Evolutionary conservation across 768 basidiomycete species (phyloP).

Genomic region (Phanerochaete sordida): DNA sequence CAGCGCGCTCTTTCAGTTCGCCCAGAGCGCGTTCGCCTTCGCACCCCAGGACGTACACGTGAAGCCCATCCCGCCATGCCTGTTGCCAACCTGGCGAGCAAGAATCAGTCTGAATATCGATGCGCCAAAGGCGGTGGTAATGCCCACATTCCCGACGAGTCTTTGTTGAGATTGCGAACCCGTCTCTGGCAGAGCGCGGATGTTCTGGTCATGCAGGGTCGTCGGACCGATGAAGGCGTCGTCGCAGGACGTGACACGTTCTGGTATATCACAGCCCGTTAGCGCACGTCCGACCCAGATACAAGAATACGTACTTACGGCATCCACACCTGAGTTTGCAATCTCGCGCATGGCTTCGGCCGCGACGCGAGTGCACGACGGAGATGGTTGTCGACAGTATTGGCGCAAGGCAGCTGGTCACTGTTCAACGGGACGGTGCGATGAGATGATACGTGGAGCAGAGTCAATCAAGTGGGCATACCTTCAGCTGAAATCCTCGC

Average conservation of each 20-base stretch:
- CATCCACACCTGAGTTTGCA: slow-evolving; percentile 30
- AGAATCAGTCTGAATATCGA: no score
- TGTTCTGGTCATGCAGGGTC: slow-evolving; percentile 11
- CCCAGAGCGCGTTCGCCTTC: slow-evolving; percentile 78
- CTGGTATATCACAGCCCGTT: slow-evolving; percentile 34
- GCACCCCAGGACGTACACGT: slow-evolving; percentile 70
- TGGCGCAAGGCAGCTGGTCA: slow-evolving; percentile 80
- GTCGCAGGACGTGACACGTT: slow-evolving; percentile 88
- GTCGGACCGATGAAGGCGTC: slow-evolving; percentile 15
- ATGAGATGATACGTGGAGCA: no score
- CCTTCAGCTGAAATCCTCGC: slow-evolving; percentile 90
- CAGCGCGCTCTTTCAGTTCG: slow-evolving; percentile 81
- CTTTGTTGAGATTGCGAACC: slow-evolving; percentile 89
- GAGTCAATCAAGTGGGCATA: slow-evolving; percentile 18
- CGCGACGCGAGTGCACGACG: slow-evolving; percentile 79
- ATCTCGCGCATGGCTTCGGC: slow-evolving; percentile 82
- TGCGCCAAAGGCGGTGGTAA: no score
- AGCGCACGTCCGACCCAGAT: slow-evolving; percentile 36
- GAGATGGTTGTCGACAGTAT: slow-evolving; percentile 81
- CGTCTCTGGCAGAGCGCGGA: slow-evolving; percentile 55
- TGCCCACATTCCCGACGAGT: not conserved
- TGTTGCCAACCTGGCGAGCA: slow-evolving; percentile 44
- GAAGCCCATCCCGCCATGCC: slow-evolving; percentile 66
- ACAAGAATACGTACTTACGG: slow-evolving; percentile 9
- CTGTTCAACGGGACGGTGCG: slow-evolving; percentile 38